Conservation (phyloP, 768 basidiomycete genomes). For the Leccinum pellstonianum region DNA sequence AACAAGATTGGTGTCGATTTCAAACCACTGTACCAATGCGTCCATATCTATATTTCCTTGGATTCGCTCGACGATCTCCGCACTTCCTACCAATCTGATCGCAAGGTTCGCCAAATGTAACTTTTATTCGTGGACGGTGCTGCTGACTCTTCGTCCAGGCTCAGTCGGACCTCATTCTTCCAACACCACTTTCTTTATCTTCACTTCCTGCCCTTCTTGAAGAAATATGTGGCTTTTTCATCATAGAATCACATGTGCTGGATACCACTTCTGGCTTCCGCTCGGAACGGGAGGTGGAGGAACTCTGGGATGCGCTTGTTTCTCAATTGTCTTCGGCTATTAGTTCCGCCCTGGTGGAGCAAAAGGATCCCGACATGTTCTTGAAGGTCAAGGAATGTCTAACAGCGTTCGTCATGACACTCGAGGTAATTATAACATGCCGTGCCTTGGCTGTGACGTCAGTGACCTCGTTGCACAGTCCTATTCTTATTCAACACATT, state of each 20-base stretch:
- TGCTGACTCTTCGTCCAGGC: constrained; percentile 53
- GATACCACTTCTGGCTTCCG: constrained; percentile 87
- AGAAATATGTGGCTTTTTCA: constrained; percentile 97
- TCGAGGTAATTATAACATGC: constrained; percentile 61
- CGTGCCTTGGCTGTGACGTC: not conserved
- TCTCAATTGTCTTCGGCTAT: constrained; percentile 70
- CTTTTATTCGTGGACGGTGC: not conserved
- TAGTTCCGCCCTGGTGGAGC: constrained; percentile 64
- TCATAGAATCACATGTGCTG: constrained; percentile 91
- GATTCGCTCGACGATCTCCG: constrained; percentile 90
- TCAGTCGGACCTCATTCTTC: constrained; percentile 95
- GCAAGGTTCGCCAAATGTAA: constrained; percentile 56
- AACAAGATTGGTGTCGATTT: constrained; percentile 89
- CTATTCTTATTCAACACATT: constrained; percentile 81
- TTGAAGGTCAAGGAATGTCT: constrained; percentile 81
- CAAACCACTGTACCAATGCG: constrained; percentile 92
- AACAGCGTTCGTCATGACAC: constrained; percentile 83
- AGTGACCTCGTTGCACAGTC: constrained; percentile 47
- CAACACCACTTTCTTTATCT: constrained; percentile 60
- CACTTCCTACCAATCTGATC: constrained; percentile 92
- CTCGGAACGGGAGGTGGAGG: constrained; percentile 88
- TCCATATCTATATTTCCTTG: constrained; percentile 92
- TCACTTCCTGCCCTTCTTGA: constrained; percentile 78
- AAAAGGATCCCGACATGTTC: constrained; percentile 80
- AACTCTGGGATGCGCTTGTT: constrained; percentile 90